Base-by-base conservation (phyloP, 1,284 basidiomycete genomes). In the Heliocybe sulcata region DNA sequence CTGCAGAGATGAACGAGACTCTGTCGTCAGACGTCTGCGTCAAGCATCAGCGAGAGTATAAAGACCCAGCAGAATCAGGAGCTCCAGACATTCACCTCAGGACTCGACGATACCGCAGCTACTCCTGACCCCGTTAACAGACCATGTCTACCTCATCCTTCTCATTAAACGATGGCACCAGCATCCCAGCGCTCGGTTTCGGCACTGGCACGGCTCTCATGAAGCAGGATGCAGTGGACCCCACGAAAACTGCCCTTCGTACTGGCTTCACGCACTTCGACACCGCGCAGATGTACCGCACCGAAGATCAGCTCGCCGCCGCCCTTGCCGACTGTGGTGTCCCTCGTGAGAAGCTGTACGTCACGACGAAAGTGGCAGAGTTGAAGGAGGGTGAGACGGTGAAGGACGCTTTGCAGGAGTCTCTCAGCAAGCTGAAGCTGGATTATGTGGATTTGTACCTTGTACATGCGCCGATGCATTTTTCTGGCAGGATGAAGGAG, bases 361-460 rank as follows among this genome's bases (percentile, higher is more conserved):
- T 76, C 20, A 72, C 72, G 0, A 71, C 72, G 3, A 75, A 74
- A 54, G 56, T 56, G 64, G 23, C 2, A 11, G 22, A 45, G 20
- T 22, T 35, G 20, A 45, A 45, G 55, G 59, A 25, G 3, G 45
- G 52, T 8, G 31, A 25, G 31, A 35, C 20, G 35, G 26, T 45
- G 9, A 53, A 45, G 20, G 29, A 55, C 8, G 55, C 62, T 19
- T 35, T 63, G 16, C 58, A 66, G 0, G 29, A 10, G 60, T 77
- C 22, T 61, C 67, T 35, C 64, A 56, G n/a, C 69, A 72, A 2
- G 57, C 73, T 29, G 60, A 67, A 53, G 59, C 72, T 83, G 2
- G 75, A 73, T 11, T 63, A 68, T 25, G 71, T 74, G 48, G 77
- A 79, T 58, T 67, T 77, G 2, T 81, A 72, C 65, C 69, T 85